Evolutionary conservation across 2,329 filamentous ascomycete species (phyloP), one percentile per base, ranked within the genome.

Genomic region (Neophaeococcomyces aloes): DNA sequence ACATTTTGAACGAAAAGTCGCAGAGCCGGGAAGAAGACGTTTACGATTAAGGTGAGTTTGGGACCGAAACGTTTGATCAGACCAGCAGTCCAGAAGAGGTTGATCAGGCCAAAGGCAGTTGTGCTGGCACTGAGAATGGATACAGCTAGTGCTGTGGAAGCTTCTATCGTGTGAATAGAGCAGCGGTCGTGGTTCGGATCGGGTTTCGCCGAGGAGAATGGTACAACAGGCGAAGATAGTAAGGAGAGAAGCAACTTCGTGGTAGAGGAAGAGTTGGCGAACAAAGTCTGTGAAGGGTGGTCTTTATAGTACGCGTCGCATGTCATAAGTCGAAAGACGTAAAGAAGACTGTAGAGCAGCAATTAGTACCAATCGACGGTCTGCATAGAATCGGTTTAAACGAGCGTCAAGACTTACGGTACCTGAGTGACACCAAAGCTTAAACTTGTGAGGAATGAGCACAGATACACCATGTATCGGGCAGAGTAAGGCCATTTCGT

Each of bases 281-380:
- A 27, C 10, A 27, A 15, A 5, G 15, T 19, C 19, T 33, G 33
- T 19, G 48, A 37, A 17, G 72, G 68, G 53, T 83, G 74, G 2
- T 65, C 65, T 29, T 69, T 64, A 60, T 84, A 86, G 58, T 78
- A 86, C 40, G 74, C 71, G 43, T 85, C 77, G 60, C 81, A 86
- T 38, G 76, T 78, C 79, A 85, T 84, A 1, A 82, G 57, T 45
- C 78, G 77, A 53, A 85, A 83, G 18, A 80, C 77, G 59, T 81
- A 82, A 35, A 82, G 59, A 4, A 73, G 15, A 13, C 23, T 27
- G 23, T 27, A 10, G 10, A 27, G 10, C 5, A 27, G 23, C 23
- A 27, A 10, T 27, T 10, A 27, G 23, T 10, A 27, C 10, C 23
- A 27, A 27, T 10, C 10, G 23, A 5, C 23, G 23, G 23, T n/a